Conservation (phyloP, 768 basidiomycete species). For the Krasilnikovozyma curviuscula region DNA sequence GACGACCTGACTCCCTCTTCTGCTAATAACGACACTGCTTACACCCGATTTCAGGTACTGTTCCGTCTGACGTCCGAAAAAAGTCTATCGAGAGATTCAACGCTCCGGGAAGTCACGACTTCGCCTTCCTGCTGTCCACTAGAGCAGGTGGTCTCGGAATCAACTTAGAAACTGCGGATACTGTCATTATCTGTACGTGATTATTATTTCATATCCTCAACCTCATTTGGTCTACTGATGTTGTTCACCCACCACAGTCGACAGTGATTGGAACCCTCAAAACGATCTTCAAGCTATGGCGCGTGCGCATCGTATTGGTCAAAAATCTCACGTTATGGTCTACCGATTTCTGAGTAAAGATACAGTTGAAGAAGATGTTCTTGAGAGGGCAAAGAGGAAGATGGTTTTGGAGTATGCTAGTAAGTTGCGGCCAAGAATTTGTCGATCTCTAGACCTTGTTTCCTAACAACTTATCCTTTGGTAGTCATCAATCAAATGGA, state of each 20-base stretch:
- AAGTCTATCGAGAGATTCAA: conserved; percentile 96
- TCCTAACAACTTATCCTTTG: background rate
- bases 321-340: conserved; percentile 95
- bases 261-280: conserved; percentile 52
- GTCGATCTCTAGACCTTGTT: background rate
- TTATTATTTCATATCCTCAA: background rate
- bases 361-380: conserved; percentile 96
- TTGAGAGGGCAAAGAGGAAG: conserved; percentile 96
- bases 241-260: conserved; percentile 9
- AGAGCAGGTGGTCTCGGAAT: conserved; percentile 94
- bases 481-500: conserved; percentile 99
- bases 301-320: conserved; percentile 93
- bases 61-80: conserved; percentile 78
- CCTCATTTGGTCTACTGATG: too few relatives aligned
- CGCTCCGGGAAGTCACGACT: conserved; percentile 75
- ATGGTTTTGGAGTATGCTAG: conserved; percentile 99
- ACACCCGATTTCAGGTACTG: conserved; percentile 28
- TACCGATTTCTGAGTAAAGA: conserved; percentile 95
- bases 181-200: conserved; percentile 90
- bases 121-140: conserved; percentile 89
- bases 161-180: conserved; percentile 96
- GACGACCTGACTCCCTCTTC: background rate
- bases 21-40: background rate
- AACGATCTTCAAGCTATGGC: conserved; percentile 98
- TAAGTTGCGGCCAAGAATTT: conserved; percentile 33